phyloP scores from a whole-genome alignment of 106 monocot species.

The Acanthochlamys bracteata region DNA sequence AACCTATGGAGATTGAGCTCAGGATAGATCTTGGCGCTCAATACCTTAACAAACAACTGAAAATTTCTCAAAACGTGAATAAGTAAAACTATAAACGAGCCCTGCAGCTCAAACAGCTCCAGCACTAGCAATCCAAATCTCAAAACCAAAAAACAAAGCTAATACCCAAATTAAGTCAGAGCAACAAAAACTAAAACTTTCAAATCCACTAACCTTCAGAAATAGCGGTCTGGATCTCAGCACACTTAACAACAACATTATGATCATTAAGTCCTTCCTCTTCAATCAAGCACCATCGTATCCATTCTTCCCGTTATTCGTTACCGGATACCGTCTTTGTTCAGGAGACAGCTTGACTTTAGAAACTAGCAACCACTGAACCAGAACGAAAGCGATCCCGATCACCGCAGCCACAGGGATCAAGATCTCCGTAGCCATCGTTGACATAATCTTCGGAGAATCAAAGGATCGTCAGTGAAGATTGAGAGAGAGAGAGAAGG shows the following conservation, averaged over 20 bases:
- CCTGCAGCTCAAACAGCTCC: too few species aligned
- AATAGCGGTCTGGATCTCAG: slow-evolving; percentile 67
- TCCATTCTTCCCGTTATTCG: slow-evolving; percentile 32
- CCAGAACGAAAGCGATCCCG: slow-evolving; percentile 50
- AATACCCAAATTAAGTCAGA: too few species aligned
- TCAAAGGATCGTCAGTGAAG: too few species aligned
- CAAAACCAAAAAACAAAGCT: too few species aligned
- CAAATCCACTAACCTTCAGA: slow-evolving; percentile 41
- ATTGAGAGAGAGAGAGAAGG: too few species aligned
- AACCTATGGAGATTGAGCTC: too few species aligned
- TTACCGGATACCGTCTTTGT: background rate
- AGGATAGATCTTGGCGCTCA: too few species aligned
- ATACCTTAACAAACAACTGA: too few species aligned
- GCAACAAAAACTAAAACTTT: background rate
- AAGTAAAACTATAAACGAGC: too few species aligned
- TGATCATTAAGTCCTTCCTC: slow-evolving; percentile 48
- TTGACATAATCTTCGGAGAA: slow-evolving; percentile 25
- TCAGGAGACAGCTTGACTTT: slow-evolving; percentile 34
- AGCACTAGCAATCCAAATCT: too few species aligned
- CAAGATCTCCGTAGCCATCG: slow-evolving; percentile 39
- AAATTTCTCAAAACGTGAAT: too few species aligned
- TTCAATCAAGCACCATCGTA: slow-evolving; percentile 37
- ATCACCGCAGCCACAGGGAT: slow-evolving; percentile 52
- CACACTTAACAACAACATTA: slow-evolving; percentile 41
- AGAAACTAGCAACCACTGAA: slow-evolving; percentile 57